Evolutionary conservation across 441 rosid species (phyloP).

Genomic region (Adansonia rubrostipa): DNA sequence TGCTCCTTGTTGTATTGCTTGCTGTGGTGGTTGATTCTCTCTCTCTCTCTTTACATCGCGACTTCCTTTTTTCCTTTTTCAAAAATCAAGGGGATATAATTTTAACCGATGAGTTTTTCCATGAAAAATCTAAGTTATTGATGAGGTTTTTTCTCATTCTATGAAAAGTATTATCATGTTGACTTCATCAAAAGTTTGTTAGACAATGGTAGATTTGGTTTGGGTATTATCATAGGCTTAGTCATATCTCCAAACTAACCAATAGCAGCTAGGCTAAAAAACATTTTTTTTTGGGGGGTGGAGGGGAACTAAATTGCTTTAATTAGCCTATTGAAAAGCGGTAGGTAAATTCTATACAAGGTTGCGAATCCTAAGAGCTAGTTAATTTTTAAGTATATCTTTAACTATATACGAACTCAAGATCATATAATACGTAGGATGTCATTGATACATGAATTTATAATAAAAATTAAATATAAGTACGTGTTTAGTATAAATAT

Average conservation of each 20-base stretch:
- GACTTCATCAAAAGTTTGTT: not conserved
- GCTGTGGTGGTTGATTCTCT: not conserved
- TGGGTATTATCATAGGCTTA: not conserved
- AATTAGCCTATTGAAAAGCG: not conserved
- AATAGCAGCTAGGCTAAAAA: not conserved
- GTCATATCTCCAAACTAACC: not conserved
- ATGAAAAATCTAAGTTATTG: not conserved
- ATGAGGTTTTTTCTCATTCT: not conserved
- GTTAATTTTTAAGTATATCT: too few relatives aligned
- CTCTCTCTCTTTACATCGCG: not conserved
- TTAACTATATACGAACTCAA: too few relatives aligned
- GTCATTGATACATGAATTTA: too few relatives aligned
- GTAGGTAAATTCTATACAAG: not conserved
- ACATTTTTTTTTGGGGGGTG: too few relatives aligned
- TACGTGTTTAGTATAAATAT: too few relatives aligned
- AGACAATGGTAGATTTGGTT: not conserved
- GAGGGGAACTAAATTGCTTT: not conserved
- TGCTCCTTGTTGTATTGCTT: slow-evolving; percentile 22
- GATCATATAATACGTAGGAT: too few relatives aligned
- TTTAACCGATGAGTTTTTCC: not conserved
- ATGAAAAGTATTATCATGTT: not conserved
- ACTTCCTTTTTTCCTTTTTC: not conserved
- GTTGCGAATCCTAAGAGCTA: too few relatives aligned
- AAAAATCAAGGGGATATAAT: not conserved
- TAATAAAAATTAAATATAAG: too few relatives aligned